These are phyloP conservation scores for Plasmodium vivax DNA, from an alignment of 169 alveolate species.

Conservation along the genomic window DNA sequence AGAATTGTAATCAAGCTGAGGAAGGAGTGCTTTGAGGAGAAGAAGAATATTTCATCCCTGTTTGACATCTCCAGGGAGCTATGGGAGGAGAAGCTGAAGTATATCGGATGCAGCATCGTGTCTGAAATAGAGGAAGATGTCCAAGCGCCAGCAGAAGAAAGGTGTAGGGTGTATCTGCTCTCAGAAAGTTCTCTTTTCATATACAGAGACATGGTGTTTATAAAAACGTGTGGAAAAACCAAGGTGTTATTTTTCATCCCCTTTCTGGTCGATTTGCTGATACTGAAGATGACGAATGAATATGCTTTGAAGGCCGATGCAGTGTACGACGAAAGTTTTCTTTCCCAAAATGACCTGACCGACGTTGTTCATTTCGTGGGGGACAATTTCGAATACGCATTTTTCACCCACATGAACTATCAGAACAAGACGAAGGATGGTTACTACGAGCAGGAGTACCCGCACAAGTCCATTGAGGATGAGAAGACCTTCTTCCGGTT, in stretches of 20 bases:
- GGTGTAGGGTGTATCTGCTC: slow-evolving; percentile 40
- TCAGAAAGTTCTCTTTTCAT: slow-evolving; percentile 66
- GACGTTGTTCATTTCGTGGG: neutral
- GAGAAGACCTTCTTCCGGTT: slow-evolving; percentile 38
- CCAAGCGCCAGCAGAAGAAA: slow-evolving; percentile 2
- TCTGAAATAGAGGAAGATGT: slow-evolving; percentile 48
- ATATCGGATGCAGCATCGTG: slow-evolving; percentile 46
- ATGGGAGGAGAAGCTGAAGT: slow-evolving; percentile 40
- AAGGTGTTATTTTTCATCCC: slow-evolving; percentile 68
- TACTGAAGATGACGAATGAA: slow-evolving; percentile 1
- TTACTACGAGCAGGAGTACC: slow-evolving; percentile 56
- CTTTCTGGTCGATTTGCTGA: slow-evolving; percentile 32
- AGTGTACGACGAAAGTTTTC: slow-evolving; percentile 24
- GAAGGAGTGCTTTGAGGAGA: slow-evolving; percentile 3
- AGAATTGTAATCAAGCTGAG: slow-evolving; percentile 29
- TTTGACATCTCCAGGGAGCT: slow-evolving; percentile 21
- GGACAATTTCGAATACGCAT: slow-evolving; percentile 21
- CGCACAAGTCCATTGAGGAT: slow-evolving; percentile 61
- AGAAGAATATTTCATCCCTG: neutral
- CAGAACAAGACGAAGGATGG: slow-evolving; percentile 40
- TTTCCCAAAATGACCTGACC: neutral
- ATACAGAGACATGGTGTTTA: slow-evolving; percentile 10
- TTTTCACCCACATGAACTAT: slow-evolving; percentile 72
- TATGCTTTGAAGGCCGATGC: neutral
- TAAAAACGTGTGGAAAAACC: slow-evolving; percentile 69